Conservation (phyloP, 2,329 filamentous ascomycete species). For the Apiospora arundinis region DNA sequence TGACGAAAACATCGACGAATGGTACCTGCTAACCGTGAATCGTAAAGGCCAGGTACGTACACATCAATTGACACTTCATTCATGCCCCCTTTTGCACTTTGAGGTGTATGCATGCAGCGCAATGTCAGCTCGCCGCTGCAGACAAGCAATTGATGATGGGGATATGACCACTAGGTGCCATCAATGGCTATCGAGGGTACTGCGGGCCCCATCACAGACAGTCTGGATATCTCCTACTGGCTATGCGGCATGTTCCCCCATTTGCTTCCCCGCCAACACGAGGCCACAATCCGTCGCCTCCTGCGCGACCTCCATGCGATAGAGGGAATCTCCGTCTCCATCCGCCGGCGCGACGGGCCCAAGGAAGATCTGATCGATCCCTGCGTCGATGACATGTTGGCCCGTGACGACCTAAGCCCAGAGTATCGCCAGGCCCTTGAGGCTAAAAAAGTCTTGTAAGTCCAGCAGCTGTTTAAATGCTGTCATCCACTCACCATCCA, state of each 20-base stretch:
- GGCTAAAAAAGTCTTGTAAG: slow-evolving; percentile 23
- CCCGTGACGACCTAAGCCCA: slow-evolving; percentile 16
- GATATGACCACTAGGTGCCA: slow-evolving; percentile 11
- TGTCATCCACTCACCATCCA: neutral
- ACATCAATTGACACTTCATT: too few species aligned
- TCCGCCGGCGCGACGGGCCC: neutral
- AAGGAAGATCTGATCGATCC: slow-evolving; percentile 15
- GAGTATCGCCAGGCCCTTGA: slow-evolving; percentile 21
- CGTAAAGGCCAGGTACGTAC: slow-evolving; percentile 22
- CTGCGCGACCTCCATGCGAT: slow-evolving; percentile 20
- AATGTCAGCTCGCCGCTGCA: neutral
- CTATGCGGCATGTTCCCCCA: slow-evolving; percentile 19
- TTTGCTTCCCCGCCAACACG: neutral
- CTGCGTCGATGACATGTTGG: slow-evolving; percentile 7
- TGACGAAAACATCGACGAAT: slow-evolving; percentile 21
- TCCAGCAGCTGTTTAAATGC: neutral
- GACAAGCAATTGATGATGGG: neutral
- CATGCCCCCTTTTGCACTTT: too few species aligned
- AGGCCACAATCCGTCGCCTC: slow-evolving; percentile 4
- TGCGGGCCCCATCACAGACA: slow-evolving; percentile 19
- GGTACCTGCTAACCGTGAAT: slow-evolving; percentile 21
- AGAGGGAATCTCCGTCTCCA: slow-evolving; percentile 22
- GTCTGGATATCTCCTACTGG: slow-evolving; percentile 25
- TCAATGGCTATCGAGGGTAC: slow-evolving; percentile 5
- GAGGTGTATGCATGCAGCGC: too few species aligned